Evolutionary conservation across 1,284 basidiomycete genomes (phyloP).

Genomic region (Erythrobasidium hasegawianum): DNA sequence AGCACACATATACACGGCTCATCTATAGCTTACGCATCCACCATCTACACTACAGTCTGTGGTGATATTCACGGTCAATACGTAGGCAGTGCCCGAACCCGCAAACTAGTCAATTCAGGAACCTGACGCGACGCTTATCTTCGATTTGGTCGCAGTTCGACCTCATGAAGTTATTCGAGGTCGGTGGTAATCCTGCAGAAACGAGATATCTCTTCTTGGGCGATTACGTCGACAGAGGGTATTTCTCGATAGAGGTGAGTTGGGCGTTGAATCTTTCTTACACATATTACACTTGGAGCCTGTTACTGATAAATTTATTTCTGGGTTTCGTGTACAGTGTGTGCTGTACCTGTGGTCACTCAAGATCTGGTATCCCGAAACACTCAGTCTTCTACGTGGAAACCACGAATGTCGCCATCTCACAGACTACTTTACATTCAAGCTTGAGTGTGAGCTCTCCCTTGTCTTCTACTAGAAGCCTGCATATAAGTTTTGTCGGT

Average conservation of each 20-base stretch:
- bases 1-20: no score
- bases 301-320: constrained; percentile 3
- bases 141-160: constrained; percentile 69
- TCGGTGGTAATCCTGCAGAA: constrained; percentile 85
- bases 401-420: constrained; percentile 97
- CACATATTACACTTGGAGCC: no score
- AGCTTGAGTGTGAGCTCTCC: constrained; percentile 72
- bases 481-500: constrained; percentile 21
- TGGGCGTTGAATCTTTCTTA: neutral
- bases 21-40: no score
- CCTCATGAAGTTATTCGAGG: constrained; percentile 96
- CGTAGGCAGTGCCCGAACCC: constrained; percentile 52
- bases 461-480: no score
- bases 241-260: constrained; percentile 84
- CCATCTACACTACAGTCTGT: constrained; percentile 64
- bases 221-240: constrained; percentile 96
- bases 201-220: constrained; percentile 94
- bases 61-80: constrained; percentile 98
- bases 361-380: constrained; percentile 91
- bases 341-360: constrained; percentile 85
- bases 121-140: neutral
- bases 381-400: constrained; percentile 83
- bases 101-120: constrained; percentile 1
- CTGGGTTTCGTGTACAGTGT: constrained; percentile 58
- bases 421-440: constrained; percentile 96